Evolutionary conservation across 2,329 filamentous ascomycete genomes (phyloP).

Genomic region (Ceratocystiopsis sp.): DNA sequence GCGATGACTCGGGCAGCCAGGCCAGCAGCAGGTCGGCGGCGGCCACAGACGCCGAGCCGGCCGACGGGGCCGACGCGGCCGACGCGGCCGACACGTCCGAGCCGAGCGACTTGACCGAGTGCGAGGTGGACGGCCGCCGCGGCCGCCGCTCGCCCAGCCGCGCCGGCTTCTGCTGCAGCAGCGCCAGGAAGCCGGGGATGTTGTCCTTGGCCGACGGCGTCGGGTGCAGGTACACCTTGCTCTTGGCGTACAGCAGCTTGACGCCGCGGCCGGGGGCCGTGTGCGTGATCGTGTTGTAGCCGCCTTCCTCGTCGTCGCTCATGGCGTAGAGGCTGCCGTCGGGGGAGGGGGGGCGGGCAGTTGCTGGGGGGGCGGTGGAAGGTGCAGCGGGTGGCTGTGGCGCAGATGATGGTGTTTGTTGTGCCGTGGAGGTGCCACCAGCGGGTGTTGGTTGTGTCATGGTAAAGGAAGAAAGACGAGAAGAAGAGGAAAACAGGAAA

Average conservation of each 20-base stretch:
- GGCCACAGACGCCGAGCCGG: conserved; percentile 32
- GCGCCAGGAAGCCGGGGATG: conserved; percentile 79
- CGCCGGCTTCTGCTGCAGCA: conserved; percentile 70
- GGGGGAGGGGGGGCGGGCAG: conserved; percentile 45
- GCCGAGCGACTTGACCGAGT: too few species aligned
- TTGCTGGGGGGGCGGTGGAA: conserved; percentile 2
- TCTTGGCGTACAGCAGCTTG: conserved; percentile 89
- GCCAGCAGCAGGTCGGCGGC: conserved; percentile 69
- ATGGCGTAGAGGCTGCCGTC: conserved; percentile 84
- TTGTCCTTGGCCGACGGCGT: conserved; percentile 90
- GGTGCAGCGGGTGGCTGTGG: background rate
- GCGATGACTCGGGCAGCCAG: conserved; percentile 79
- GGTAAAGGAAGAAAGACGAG: background rate
- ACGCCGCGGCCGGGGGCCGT: conserved; percentile 63
- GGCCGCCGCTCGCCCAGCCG: conserved; percentile 12
- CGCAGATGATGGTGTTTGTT: background rate
- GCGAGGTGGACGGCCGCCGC: conserved; percentile 24
- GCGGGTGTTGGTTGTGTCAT: background rate
- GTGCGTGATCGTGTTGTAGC: conserved; percentile 86
- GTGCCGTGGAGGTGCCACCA: conserved; percentile 3
- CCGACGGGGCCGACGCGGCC: conserved; percentile 16
- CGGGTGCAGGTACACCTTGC: conserved; percentile 94
- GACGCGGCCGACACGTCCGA: conserved; percentile 19
- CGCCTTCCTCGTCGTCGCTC: conserved; percentile 90
- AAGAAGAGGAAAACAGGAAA: background rate